A percentile compares a stretch with the other conserved stretches of the same genome.
These are phyloP conservation scores for Linnemannia zychae DNA, from an alignment of 192 early-diverging fungal species.

Conservation along the genomic window DNA sequence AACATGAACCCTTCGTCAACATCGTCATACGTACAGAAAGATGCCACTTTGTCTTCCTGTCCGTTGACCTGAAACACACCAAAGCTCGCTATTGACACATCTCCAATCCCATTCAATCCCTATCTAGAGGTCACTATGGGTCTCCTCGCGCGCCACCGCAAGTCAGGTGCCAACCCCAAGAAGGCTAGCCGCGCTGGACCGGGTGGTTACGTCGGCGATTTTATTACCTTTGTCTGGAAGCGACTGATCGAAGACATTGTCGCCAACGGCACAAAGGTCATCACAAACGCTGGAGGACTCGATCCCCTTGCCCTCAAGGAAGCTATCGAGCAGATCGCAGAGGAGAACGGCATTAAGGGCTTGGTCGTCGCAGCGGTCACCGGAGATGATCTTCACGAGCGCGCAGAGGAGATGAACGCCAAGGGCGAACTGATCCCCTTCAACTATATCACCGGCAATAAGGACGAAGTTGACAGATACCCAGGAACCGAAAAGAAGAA, in stretches of 20 bases:
- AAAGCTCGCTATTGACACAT: not conserved
- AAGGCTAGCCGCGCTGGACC: constrained; percentile 61
- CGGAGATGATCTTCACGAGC: constrained; percentile 70
- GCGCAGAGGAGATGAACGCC: constrained; percentile 34
- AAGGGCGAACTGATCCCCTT: constrained; percentile 55
- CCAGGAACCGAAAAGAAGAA: constrained; percentile 65
- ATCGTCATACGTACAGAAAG: not conserved
- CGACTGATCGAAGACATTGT: constrained; percentile 61
- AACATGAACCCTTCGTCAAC: not conserved
- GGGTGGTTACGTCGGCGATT: constrained; percentile 71
- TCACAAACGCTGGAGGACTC: constrained; percentile 78
- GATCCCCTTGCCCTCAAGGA: constrained; percentile 72
- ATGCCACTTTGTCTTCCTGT: too few species aligned
- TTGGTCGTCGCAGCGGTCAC: constrained; percentile 70
- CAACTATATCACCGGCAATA: constrained; percentile 54
- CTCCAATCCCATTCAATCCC: not conserved
- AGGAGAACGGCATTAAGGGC: constrained; percentile 58
- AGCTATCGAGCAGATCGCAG: constrained; percentile 69
- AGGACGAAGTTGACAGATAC: constrained; percentile 62
- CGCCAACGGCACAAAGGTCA: constrained; percentile 68
- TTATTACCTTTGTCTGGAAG: constrained; percentile 68
- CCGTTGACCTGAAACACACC: not conserved
- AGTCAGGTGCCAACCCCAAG: constrained; percentile 36
- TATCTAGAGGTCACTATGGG: constrained; percentile 77
- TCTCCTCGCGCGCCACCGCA: constrained; percentile 69